These are phyloP conservation scores for Russula compacta DNA, from an alignment of 768 basidiomycete genomes.

Conservation along the genomic window DNA sequence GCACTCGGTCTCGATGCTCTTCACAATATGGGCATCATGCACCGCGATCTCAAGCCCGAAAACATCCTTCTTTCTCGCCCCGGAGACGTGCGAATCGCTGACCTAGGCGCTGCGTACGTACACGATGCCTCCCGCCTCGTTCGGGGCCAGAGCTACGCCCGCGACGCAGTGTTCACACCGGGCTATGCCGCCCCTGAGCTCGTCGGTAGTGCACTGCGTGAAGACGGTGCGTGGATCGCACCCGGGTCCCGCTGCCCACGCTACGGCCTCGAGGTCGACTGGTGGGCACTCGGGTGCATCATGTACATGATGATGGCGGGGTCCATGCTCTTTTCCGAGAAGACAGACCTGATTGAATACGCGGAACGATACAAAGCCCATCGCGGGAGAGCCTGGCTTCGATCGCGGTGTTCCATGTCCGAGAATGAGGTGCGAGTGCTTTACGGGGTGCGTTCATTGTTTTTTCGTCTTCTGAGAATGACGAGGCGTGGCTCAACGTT, in stretches of 20 bases:
- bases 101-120: constrained; percentile 18
- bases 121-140: constrained; percentile 14
- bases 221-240: constrained; percentile 13
- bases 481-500: background rate
- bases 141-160: constrained; percentile 13
- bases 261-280: constrained; percentile 20
- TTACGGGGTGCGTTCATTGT: constrained; percentile 11
- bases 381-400: constrained; percentile 14
- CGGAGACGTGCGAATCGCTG: constrained; percentile 18
- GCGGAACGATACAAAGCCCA: constrained; percentile 8
- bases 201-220: constrained; percentile 5
- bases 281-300: constrained; percentile 22
- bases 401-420: constrained; percentile 8
- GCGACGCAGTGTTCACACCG: constrained; percentile 17
- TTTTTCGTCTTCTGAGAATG: background rate
- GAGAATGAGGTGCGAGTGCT: constrained; percentile 12
- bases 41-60: constrained; percentile 21
- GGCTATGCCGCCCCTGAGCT: constrained; percentile 18
- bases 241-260: constrained; percentile 7
- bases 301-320: constrained; percentile 18
- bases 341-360: constrained; percentile 15
- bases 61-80: constrained; percentile 19
- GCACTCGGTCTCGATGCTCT: constrained; percentile 17
- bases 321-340: constrained; percentile 15
- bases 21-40: constrained; percentile 21